A percentile compares a stretch with the other conserved stretches of the same genome.
phyloP scores from a whole-genome alignment of 202 grass and related monocot species.

The Saccharum hybrid region DNA sequence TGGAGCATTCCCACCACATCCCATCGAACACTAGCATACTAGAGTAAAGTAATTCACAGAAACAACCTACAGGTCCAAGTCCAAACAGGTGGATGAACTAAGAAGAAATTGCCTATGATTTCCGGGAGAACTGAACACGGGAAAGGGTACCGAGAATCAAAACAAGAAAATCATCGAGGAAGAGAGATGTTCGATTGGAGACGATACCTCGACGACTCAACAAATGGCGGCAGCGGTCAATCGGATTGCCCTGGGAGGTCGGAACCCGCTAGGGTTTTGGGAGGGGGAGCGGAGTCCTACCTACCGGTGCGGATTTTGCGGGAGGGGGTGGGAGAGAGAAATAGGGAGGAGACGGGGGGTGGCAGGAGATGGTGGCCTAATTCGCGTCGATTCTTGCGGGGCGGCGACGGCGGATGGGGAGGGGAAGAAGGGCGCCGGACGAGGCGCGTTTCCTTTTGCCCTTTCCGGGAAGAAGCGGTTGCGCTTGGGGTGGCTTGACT shows the following conservation, averaged over 20 bases:
- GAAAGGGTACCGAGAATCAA: neutral
- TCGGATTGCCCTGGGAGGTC: slow-evolving; percentile 5
- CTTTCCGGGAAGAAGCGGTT: slow-evolving; percentile 44
- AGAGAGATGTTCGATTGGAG: too few relatives aligned
- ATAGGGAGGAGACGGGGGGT: neutral
- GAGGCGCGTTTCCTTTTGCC: slow-evolving; percentile 11
- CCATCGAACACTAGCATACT: neutral
- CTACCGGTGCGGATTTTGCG: neutral
- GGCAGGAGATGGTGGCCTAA: neutral
- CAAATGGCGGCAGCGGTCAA: slow-evolving; percentile 2
- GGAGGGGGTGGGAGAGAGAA: neutral
- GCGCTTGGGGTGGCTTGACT: neutral
- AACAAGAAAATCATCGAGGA: neutral
- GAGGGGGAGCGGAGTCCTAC: neutral
- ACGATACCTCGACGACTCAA: slow-evolving; percentile 25
- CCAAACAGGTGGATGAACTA: neutral
- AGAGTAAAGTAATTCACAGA: neutral
- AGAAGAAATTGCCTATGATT: too few relatives aligned
- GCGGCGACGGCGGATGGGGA: neutral
- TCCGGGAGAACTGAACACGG: too few relatives aligned
- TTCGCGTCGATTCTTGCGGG: slow-evolving; percentile 14
- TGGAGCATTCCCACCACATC: neutral
- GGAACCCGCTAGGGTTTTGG: slow-evolving; percentile 47
- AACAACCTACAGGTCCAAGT: neutral
- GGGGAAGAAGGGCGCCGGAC: slow-evolving; percentile 1